These are phyloP conservation scores for Ajuga chamaepitys DNA, from an alignment of 257 asterid species.

Conservation along the genomic window DNA sequence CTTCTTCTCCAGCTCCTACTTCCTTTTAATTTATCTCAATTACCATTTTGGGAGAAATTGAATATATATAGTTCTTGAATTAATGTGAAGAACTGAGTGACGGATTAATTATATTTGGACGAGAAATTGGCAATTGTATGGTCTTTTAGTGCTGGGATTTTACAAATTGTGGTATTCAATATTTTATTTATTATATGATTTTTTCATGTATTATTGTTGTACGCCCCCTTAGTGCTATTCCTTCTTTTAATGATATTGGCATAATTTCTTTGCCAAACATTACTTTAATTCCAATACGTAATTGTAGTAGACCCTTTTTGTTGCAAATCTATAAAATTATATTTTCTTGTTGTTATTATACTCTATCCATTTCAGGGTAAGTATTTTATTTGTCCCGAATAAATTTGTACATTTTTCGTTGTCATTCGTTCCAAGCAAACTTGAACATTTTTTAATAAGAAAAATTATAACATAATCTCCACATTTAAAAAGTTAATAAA, in stretches of 20 bases:
- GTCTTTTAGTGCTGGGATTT: neutral
- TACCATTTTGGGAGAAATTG: neutral
- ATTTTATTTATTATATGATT: neutral
- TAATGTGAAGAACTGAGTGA: neutral
- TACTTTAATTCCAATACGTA: neutral
- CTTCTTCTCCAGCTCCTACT: constrained; percentile 24
- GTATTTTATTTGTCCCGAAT: too few relatives aligned
- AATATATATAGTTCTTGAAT: constrained; percentile 1
- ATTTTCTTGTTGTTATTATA: too few relatives aligned
- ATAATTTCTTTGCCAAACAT: neutral
- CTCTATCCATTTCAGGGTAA: too few relatives aligned
- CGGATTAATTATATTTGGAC: neutral
- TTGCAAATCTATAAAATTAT: too few relatives aligned
- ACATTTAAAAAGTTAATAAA: too few relatives aligned
- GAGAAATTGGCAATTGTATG: neutral
- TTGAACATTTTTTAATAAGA: too few relatives aligned
- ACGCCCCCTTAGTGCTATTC: neutral
- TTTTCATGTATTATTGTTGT: neutral
- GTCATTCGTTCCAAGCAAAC: too few relatives aligned
- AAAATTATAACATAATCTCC: too few relatives aligned
- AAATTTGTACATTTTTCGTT: too few relatives aligned
- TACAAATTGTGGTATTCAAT: neutral
- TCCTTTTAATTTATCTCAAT: neutral
- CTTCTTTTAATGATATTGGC: neutral
- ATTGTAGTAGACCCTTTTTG: too few relatives aligned